These are phyloP conservation scores for Acarospora socialis DNA, from an alignment of 2,329 filamentous ascomycete genomes.

Conservation along the genomic window DNA sequence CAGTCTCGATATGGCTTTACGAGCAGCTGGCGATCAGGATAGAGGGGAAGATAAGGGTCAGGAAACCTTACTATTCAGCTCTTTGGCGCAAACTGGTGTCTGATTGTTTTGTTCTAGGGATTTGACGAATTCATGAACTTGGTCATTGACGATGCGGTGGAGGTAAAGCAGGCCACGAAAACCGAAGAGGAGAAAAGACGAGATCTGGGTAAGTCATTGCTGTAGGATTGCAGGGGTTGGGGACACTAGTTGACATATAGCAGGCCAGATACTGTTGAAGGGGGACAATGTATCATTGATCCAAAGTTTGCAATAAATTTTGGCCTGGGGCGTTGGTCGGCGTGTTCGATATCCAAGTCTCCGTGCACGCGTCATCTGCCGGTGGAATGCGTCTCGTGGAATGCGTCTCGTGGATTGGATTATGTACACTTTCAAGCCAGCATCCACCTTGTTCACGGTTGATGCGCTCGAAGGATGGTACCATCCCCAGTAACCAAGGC, in stretches of 20 bases:
- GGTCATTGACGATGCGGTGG: conserved; percentile 86
- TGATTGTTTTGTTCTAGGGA: conserved; percentile 41
- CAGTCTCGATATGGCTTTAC: conserved; percentile 90
- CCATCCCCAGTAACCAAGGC: conserved; percentile 62
- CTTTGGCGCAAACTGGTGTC: conserved; percentile 3
- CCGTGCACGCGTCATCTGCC: neutral
- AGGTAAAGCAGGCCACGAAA: conserved; percentile 77
- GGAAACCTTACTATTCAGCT: conserved; percentile 19
- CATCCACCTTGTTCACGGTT: too few species aligned
- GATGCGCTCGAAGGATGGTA: conserved; percentile 32
- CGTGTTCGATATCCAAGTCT: neutral
- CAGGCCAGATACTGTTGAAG: conserved; percentile 75
- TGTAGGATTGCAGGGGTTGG: conserved; percentile 7
- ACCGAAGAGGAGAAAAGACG: conserved; percentile 57
- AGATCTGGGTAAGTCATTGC: conserved; percentile 49
- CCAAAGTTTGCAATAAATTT: conserved; percentile 38
- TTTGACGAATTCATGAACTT: conserved; percentile 99
- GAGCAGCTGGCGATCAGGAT: conserved; percentile 90
- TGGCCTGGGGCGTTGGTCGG: too few species aligned
- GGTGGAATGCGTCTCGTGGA: neutral
- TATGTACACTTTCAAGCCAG: too few species aligned
- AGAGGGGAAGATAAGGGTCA: conserved; percentile 86
- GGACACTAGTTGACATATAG: conserved; percentile 6
- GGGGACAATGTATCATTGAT: conserved; percentile 80
- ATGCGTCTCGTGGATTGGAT: conserved; percentile 6